Evolutionary conservation across 768 basidiomycete genomes (phyloP).

Genomic region (Tremella mesenterica): DNA sequence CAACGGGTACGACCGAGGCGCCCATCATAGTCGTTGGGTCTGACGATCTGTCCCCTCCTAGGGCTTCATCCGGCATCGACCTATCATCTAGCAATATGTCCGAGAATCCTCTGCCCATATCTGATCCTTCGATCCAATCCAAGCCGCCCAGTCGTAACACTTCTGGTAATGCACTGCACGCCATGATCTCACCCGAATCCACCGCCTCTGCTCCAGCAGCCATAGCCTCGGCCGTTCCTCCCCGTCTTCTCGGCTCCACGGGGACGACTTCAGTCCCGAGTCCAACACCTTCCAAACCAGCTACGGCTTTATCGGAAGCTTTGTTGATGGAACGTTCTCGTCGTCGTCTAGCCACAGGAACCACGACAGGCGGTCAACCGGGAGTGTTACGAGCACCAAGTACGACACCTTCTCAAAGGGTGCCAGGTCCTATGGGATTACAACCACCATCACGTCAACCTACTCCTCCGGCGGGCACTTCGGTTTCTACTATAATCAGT

Average conservation of each 20-base stretch:
- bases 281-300: neutral
- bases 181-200: neutral
- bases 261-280: neutral
- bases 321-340: constrained; percentile 10
- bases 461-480: neutral
- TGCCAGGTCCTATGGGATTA: too few species aligned
- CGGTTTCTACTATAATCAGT: constrained; percentile 5
- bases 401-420: neutral
- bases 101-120: too few species aligned
- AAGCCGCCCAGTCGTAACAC: neutral
- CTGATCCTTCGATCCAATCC: too few species aligned
- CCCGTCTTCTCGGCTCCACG: constrained; percentile 4
- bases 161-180: neutral
- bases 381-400: neutral
- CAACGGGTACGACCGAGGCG: too few species aligned
- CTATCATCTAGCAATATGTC: neutral
- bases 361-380: neutral
- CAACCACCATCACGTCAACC: neutral
- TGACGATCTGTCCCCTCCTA: neutral
- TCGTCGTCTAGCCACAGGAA: constrained; percentile 2
- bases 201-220: neutral
- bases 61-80: neutral
- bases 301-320: constrained; percentile 8
- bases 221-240: constrained; percentile 6
- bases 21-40: neutral